Base-by-base conservation (phyloP, 176 grass and related monocot species). In the Dendrocalamus sinicus region DNA sequence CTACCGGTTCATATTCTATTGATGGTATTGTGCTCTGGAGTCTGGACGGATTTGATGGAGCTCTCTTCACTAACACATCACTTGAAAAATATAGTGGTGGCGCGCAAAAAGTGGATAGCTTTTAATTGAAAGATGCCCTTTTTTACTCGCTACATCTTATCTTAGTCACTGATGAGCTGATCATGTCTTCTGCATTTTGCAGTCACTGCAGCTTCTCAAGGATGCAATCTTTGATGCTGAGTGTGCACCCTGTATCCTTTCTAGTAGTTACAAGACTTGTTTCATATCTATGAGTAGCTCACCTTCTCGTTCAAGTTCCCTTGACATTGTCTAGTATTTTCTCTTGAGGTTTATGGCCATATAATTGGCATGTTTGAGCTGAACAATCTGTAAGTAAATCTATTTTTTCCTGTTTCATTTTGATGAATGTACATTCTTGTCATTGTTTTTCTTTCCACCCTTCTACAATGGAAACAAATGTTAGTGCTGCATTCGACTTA, bases 321-420 rank as follows among this genome's bases (percentile, higher is more conserved):
- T 96, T 98, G 69, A 96, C 93, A 73, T 72, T 72, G 10, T 51
- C 59, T 81, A 98, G 96, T 98, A 63, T 98, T 98, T 89, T 96
- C 96, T 5, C 93, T 96, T 64, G 93, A 98, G 73, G 89, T 92
- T 45, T 99, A 96, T 88, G 93, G 93, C 39, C 87, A 95, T 84
- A 94, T 99, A 90, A 94, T 99, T 87, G 93, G 93, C 90, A 92
- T 96, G 96, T 99, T 96, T 96, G 96, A 98, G 88, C 88, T 98
- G 77, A 98, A 98, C 91, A 98, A 96, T 91, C 96, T 99, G 93
- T 99, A 88, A 94, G 96, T 93, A 55, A 72, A 73, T 55, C 57
- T 23, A 45, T 62, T 9, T 20, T 61, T 19, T 5, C 59, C 57
- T 83, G 13, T 76, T 83, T 86, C 76, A 30, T 73, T 62, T 87